These are phyloP conservation scores for Volvariella surrecta DNA, from an alignment of 1,284 basidiomycete species.

Conservation along the genomic window DNA sequence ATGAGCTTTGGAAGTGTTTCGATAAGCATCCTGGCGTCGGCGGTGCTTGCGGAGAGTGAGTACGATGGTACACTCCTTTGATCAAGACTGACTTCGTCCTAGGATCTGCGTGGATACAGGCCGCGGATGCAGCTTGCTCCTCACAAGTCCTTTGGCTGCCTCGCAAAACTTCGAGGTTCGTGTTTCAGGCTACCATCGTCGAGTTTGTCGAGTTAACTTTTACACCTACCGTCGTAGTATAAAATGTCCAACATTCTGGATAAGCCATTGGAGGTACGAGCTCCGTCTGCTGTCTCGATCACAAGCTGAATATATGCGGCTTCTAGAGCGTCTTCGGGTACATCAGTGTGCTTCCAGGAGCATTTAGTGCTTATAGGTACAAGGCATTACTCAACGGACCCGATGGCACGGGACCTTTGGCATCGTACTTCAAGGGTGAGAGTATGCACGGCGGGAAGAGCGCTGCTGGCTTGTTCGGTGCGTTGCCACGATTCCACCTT, in stretches of 20 bases:
- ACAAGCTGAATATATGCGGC: not conserved
- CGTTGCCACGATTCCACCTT: conserved; percentile 15
- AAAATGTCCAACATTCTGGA: conserved; percentile 93
- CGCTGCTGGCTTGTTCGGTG: conserved; percentile 64
- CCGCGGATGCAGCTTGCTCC: conserved; percentile 68
- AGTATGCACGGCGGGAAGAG: conserved; percentile 66
- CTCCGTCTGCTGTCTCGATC: not conserved
- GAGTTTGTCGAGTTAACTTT: not conserved
- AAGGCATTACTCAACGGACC: conserved; percentile 75
- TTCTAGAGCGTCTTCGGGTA: conserved; percentile 79
- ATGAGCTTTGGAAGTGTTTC: conserved; percentile 95
- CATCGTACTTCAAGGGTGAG: conserved; percentile 88
- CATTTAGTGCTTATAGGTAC: conserved; percentile 90
- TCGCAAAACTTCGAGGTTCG: conserved; percentile 84
- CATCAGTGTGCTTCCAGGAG: conserved; percentile 85
- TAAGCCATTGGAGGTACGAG: conserved; percentile 75
- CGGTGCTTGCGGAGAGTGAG: conserved; percentile 90
- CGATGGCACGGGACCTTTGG: conserved; percentile 81
- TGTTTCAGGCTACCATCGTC: not conserved
- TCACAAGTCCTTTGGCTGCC: conserved; percentile 83
- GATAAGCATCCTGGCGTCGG: conserved; percentile 87
- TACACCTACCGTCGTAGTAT: conserved; percentile 36
- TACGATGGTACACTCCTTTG: not conserved
- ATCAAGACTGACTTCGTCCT: not conserved
- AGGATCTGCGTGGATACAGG: conserved; percentile 84